A percentile compares a stretch with the other conserved stretches of the same genome.
These are phyloP conservation scores for Epichloe bromicola DNA, from an alignment of 2,329 filamentous ascomycete species.

Conservation along the genomic window DNA sequence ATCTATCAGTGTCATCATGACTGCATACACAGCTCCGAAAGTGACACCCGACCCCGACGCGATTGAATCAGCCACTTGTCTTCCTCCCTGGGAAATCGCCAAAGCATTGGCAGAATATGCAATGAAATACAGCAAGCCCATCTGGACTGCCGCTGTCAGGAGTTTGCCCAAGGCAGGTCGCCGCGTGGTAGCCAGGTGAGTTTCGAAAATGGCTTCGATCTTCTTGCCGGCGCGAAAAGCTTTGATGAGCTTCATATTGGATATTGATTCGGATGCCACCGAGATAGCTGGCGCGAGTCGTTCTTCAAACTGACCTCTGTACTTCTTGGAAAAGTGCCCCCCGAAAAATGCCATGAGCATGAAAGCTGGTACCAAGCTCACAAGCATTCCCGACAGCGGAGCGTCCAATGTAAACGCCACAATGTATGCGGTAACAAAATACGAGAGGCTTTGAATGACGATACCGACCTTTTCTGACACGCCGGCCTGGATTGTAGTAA, in stretches of 20 bases:
- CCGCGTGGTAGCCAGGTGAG: conserved; percentile 31
- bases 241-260: conserved; percentile 24
- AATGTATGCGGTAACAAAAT: conserved; percentile 42
- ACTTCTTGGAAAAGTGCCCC: conserved; percentile 35
- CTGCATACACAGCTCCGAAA: conserved; percentile 37
- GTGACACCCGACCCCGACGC: conserved; percentile 24
- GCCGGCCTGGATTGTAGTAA: conserved; percentile 45
- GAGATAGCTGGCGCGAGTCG: conserved; percentile 36
- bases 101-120: conserved; percentile 51
- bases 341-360: conserved; percentile 40
- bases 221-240: conserved; percentile 39
- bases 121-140: conserved; percentile 53
- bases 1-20: conserved; percentile 42
- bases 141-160: conserved; percentile 39
- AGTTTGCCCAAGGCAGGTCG: conserved; percentile 43
- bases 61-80: conserved; percentile 20
- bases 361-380: conserved; percentile 42
- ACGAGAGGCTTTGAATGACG: conserved; percentile 30
- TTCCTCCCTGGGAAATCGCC: conserved; percentile 53
- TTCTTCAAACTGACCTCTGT: conserved; percentile 28
- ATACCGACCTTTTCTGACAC: conserved; percentile 53
- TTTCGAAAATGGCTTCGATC: conserved; percentile 28
- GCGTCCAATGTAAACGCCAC: conserved; percentile 33
- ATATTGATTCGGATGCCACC: conserved; percentile 42
- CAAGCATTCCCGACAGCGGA: conserved; percentile 42